Evolutionary conservation across 495 filamentous ascomycete species (phyloP).

Genomic region (Neurospora sp.): DNA sequence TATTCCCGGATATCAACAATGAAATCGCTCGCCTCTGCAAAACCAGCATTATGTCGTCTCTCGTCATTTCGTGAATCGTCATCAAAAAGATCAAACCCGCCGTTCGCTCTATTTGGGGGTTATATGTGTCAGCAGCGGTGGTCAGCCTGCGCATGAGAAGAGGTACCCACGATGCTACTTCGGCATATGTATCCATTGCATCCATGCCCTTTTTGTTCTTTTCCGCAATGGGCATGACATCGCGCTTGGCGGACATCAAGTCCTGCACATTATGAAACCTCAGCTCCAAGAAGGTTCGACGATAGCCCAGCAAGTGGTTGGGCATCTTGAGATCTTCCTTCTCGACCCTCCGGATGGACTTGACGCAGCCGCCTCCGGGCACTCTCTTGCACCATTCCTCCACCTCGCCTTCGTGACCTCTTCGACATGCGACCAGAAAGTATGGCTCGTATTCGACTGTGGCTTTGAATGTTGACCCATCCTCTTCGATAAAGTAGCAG

Average conservation of each 20-base stretch:
- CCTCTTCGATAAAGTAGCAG: conserved; percentile 94
- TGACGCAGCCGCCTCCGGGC: conserved; percentile 74
- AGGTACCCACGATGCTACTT: conserved; percentile 70
- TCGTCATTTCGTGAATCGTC: conserved; percentile 80
- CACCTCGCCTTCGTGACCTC: conserved; percentile 79
- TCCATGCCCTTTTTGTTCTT: conserved; percentile 92
- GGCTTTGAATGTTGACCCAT: conserved; percentile 89
- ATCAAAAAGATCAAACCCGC: conserved; percentile 95
- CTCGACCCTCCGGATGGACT: conserved; percentile 62
- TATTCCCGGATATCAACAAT: conserved; percentile 99
- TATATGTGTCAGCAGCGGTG: conserved; percentile 8
- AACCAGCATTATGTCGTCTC: conserved; percentile 64
- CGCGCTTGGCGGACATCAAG: conserved; percentile 69
- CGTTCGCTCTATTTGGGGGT: conserved; percentile 51
- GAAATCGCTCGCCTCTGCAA: conserved; percentile 88
- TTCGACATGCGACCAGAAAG: conserved; percentile 84
- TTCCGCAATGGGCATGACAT: conserved; percentile 83
- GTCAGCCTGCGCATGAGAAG: not conserved
- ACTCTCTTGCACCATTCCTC: conserved; percentile 88
- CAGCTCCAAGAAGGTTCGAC: conserved; percentile 74
- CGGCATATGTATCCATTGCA: conserved; percentile 96
- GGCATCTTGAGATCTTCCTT: conserved; percentile 95
- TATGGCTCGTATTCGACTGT: conserved; percentile 96
- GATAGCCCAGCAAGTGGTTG: conserved; percentile 89
- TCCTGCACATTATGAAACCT: conserved; percentile 81